Percentiles rank a stretch among this genome's conserved stretches.
These are phyloP conservation scores for Neurospora terricola DNA, from an alignment of 495 filamentous ascomycete genomes.

Conservation along the genomic window DNA sequence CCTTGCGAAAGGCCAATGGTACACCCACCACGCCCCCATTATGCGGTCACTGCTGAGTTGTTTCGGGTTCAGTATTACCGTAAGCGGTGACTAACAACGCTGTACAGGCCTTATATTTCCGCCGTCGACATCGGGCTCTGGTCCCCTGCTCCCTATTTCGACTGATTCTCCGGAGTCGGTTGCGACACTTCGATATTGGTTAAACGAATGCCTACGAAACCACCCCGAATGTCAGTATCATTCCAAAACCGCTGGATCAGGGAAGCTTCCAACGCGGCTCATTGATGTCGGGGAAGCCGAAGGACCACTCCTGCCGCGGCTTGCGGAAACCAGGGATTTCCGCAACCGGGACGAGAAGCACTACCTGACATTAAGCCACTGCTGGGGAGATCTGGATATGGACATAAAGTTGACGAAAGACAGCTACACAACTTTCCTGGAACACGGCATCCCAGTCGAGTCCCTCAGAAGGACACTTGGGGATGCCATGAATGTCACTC, in stretches of 20 bases:
- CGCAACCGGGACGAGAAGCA: neutral
- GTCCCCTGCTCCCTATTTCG: neutral
- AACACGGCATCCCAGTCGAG: neutral
- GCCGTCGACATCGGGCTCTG: neutral
- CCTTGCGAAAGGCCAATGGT: neutral
- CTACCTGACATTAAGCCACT: neutral
- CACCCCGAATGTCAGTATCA: neutral
- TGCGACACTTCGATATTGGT: neutral
- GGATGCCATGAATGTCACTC: slow-evolving; percentile 14
- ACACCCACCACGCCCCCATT: neutral
- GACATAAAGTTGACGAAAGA: neutral
- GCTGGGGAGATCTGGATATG: neutral
- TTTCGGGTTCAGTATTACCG: neutral
- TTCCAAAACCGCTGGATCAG: neutral
- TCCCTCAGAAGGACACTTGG: neutral
- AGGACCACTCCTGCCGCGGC: neutral
- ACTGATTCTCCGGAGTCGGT: neutral
- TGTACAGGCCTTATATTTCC: neutral
- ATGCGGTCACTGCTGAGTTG: neutral
- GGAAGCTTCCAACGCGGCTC: neutral
- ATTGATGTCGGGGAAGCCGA: neutral
- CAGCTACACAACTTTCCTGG: neutral
- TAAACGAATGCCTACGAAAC: neutral
- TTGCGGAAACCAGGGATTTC: neutral
- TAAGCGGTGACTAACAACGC: neutral